These are phyloP conservation scores for Tuber aestivum DNA, from an alignment of 495 filamentous ascomycete genomes.

Conservation along the genomic window DNA sequence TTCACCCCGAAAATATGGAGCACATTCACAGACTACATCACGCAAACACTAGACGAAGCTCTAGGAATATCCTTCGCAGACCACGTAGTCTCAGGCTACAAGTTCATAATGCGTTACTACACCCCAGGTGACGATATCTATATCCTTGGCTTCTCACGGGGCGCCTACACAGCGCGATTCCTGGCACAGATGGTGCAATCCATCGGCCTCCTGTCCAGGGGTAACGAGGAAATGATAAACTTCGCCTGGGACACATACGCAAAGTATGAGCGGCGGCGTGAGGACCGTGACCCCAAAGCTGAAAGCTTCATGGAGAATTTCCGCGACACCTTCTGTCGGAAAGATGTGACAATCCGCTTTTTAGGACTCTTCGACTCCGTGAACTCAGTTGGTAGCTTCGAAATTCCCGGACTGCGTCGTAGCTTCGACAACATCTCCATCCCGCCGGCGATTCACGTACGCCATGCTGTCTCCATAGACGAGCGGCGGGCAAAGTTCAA, in stretches of 20 bases:
- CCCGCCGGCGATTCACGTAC: conserved; percentile 41
- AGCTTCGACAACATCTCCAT: background rate
- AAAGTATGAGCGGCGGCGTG: conserved; percentile 31
- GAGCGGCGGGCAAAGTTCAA: conserved; percentile 49
- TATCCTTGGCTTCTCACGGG: conserved; percentile 51
- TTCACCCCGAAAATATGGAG: conserved; percentile 20
- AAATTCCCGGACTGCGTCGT: conserved; percentile 19
- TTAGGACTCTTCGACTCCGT: conserved; percentile 50
- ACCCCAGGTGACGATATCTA: conserved; percentile 46
- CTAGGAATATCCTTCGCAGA: conserved; percentile 47
- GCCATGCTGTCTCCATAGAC: conserved; percentile 49
- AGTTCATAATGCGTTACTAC: conserved; percentile 49
- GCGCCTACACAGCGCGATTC: conserved; percentile 51
- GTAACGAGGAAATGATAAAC: conserved; percentile 48
- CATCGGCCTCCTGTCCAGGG: conserved; percentile 48
- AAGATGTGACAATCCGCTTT: conserved; percentile 42
- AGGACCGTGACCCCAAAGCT: conserved; percentile 32
- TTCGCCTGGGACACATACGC: conserved; percentile 38
- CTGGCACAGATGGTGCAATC: conserved; percentile 49
- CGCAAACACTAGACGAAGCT: conserved; percentile 42
- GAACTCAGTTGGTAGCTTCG: conserved; percentile 45
- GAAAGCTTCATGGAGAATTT: conserved; percentile 45
- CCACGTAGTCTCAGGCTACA: conserved; percentile 50
- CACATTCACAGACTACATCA: conserved; percentile 14
- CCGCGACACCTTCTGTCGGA: conserved; percentile 47